phyloP scores from a whole-genome alignment of 805 yeast genomes.

The Priceomyces medius region DNA sequence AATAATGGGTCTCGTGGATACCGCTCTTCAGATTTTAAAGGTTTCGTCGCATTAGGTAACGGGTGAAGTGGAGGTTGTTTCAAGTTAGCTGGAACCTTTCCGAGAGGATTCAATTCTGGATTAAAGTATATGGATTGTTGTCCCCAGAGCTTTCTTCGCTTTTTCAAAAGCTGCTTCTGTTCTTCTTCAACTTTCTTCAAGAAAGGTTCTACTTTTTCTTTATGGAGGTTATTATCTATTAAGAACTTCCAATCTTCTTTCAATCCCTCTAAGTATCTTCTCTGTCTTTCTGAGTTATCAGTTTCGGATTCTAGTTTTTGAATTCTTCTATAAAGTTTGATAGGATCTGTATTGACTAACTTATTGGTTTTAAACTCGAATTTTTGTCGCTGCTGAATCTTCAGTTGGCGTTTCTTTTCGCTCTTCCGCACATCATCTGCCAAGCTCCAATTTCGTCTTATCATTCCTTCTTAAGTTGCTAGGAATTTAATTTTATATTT shows the following conservation, averaged over 20 bases:
- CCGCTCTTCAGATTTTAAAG: slow-evolving; percentile 19
- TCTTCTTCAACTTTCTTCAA: slow-evolving; percentile 19
- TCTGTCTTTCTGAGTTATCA: slow-evolving; percentile 17
- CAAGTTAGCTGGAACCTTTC: slow-evolving; percentile 45
- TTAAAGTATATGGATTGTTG: slow-evolving; percentile 57
- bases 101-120: slow-evolving; percentile 64
- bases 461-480: slow-evolving; percentile 20
- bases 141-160: slow-evolving; percentile 39
- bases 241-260: slow-evolving; percentile 43
- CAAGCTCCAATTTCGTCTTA: slow-evolving; percentile 32
- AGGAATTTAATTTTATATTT: too few species aligned
- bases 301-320: slow-evolving; percentile 21
- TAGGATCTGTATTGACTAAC: slow-evolving; percentile 34
- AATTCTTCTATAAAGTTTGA: slow-evolving; percentile 31
- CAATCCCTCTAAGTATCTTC: slow-evolving; percentile 23
- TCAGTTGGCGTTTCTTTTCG: slow-evolving; percentile 35
- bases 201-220: slow-evolving; percentile 25
- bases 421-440: slow-evolving; percentile 37
- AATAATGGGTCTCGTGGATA: slow-evolving; percentile 31
- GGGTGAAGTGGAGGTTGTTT: slow-evolving; percentile 7
- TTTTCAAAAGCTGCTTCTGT: slow-evolving; percentile 14
- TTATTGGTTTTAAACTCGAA: slow-evolving; percentile 23
- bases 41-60: slow-evolving; percentile 31
- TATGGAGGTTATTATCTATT: slow-evolving; percentile 32
- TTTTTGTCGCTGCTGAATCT: slow-evolving; percentile 38